These are phyloP conservation scores for Sphaerulina populicola DNA, from an alignment of 2,329 filamentous ascomycete species.

Conservation along the genomic window DNA sequence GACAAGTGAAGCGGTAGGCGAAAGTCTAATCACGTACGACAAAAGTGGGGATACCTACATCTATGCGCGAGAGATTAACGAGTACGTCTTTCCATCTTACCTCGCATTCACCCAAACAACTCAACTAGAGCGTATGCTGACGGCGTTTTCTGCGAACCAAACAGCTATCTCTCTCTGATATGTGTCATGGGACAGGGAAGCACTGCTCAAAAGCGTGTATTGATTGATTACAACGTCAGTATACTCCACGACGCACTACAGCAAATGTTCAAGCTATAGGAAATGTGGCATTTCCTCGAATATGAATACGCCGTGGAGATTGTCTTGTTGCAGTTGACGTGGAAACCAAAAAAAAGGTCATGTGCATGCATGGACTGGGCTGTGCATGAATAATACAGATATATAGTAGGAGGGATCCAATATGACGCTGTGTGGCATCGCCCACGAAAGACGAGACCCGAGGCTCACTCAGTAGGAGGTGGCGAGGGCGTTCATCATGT, in stretches of 20 bases:
- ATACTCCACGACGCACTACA: conserved; percentile 70
- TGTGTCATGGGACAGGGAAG: conserved; percentile 78
- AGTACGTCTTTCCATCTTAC: conserved; percentile 36
- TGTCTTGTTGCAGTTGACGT: too few species aligned
- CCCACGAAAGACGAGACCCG: too few species aligned
- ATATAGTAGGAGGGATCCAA: too few species aligned
- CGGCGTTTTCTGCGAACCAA: too few species aligned
- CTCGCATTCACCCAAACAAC: conserved; percentile 31
- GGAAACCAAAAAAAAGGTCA: too few species aligned
- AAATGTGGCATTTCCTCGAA: too few species aligned
- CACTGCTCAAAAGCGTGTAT: conserved; percentile 71
- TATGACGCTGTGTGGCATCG: too few species aligned
- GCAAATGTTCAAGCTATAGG: conserved; percentile 55
- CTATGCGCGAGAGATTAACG: conserved; percentile 59
- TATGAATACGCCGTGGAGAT: too few species aligned
- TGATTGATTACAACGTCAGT: conserved; percentile 81
- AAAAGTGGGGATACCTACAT: conserved; percentile 51
- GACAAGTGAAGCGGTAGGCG: conserved; percentile 32
- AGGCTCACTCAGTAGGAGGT: not conserved
- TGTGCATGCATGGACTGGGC: too few species aligned
- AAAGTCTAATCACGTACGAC: conserved; percentile 56
- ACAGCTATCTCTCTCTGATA: conserved; percentile 66
- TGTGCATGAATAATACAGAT: too few species aligned
- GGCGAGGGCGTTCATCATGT: not conserved
- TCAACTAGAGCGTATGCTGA: conserved; percentile 29